Conservation (phyloP, 2,329 filamentous ascomycete species). For the Stemphylium lycopersici region DNA sequence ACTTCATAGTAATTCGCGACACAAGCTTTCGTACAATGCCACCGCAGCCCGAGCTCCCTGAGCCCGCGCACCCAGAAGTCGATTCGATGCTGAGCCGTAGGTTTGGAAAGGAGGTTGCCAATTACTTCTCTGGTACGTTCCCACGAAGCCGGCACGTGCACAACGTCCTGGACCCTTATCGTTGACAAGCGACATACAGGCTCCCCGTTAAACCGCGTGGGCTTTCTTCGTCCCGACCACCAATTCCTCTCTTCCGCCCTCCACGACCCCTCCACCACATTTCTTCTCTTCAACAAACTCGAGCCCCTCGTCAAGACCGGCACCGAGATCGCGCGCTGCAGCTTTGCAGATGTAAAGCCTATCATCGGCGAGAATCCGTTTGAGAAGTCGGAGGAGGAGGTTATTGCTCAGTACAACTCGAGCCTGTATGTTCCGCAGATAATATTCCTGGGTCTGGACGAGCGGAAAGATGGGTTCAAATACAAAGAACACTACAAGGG, state of each 20-base stretch:
- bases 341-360: constrained; percentile 70
- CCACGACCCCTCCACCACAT: constrained; percentile 67
- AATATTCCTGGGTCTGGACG: constrained; percentile 85
- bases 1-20: not conserved
- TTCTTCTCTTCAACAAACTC: constrained; percentile 80
- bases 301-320: constrained; percentile 71
- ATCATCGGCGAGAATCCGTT: constrained; percentile 77
- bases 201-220: constrained; percentile 77
- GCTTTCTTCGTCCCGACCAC: constrained; percentile 75
- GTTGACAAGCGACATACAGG: constrained; percentile 51
- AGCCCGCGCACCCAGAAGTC: constrained; percentile 63
- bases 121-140: constrained; percentile 72
- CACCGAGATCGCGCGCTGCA: constrained; percentile 70
- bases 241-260: constrained; percentile 73
- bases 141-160: not conserved
- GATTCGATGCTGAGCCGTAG: constrained; percentile 76
- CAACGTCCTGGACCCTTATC: not conserved
- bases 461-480: constrained; percentile 62
- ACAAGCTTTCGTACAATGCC: constrained; percentile 32
- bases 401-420: constrained; percentile 77
- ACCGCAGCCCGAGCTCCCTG: constrained; percentile 57
- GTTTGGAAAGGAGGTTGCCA: constrained; percentile 79
- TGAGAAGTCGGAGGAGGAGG: constrained; percentile 71
- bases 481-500: constrained; percentile 76
- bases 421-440: constrained; percentile 69